phyloP scores from a whole-genome alignment of 208 protist species.

The Polymyxa betae region DNA sequence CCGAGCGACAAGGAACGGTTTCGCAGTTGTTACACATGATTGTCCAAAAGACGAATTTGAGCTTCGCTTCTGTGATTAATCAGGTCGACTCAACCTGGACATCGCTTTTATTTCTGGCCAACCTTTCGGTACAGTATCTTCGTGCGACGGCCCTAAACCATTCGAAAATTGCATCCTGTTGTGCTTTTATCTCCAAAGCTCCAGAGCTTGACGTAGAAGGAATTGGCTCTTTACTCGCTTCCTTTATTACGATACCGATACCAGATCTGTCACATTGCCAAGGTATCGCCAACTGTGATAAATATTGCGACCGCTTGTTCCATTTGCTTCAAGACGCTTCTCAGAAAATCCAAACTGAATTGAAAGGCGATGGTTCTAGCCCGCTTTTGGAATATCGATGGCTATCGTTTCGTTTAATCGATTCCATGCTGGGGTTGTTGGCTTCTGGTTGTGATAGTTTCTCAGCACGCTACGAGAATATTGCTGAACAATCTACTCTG shows the following conservation, averaged over 20 bases:
- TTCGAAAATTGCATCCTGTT: background rate
- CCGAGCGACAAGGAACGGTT: background rate
- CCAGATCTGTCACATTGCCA: background rate
- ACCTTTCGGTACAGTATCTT: background rate
- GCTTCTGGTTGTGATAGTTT: background rate
- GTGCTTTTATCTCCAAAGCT: background rate
- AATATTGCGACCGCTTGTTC: background rate
- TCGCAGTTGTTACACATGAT: background rate
- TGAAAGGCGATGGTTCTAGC: background rate
- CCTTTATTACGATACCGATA: background rate
- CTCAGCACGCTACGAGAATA: background rate
- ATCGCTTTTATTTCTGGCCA: background rate
- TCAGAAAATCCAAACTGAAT: background rate
- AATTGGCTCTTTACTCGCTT: background rate
- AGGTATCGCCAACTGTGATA: background rate
- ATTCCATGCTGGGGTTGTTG: background rate
- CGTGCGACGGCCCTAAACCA: background rate
- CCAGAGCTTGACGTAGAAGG: background rate
- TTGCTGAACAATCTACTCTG: background rate
- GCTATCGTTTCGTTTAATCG: background rate
- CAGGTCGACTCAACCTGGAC: background rate
- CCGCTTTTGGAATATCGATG: background rate
- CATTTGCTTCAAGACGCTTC: background rate
- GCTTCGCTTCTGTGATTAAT: background rate
- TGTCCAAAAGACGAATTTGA: background rate